A percentile compares a stretch with the other conserved stretches of the same genome.
These are phyloP conservation scores for Phellopilus nigrolimitatus DNA, from an alignment of 1,284 basidiomycete species.

Conservation along the genomic window DNA sequence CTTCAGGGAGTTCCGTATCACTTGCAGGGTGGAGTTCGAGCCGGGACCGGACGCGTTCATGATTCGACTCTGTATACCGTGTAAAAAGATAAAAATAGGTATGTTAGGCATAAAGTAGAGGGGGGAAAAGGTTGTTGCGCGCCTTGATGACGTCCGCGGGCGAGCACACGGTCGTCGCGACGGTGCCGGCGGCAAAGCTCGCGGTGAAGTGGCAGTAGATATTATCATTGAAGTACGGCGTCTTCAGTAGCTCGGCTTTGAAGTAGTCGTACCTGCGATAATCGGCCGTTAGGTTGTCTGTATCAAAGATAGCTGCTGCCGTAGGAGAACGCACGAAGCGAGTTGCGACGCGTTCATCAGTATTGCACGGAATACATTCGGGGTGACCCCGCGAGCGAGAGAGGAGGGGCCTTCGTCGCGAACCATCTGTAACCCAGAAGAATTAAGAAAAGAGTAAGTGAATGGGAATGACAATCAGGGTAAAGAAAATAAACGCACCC, in stretches of 20 bases:
- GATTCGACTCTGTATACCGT: slow-evolving; percentile 72
- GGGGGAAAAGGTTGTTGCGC: slow-evolving; percentile 25
- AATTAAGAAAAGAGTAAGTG: no score
- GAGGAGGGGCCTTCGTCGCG: slow-evolving; percentile 76
- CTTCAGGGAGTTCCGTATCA: slow-evolving; percentile 68
- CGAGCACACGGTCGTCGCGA: slow-evolving; percentile 91
- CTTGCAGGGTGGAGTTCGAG: slow-evolving; percentile 63
- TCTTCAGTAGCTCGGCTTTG: slow-evolving; percentile 74
- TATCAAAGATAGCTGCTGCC: neutral
- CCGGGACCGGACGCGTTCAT: slow-evolving; percentile 88
- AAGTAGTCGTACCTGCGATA: slow-evolving; percentile 85
- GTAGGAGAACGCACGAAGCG: slow-evolving; percentile 50
- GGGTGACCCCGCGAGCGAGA: slow-evolving; percentile 74
- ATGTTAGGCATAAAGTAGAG: neutral
- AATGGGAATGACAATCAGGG: no score
- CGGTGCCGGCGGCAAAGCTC: slow-evolving; percentile 84
- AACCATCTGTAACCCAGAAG: slow-evolving; percentile 57
- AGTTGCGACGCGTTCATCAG: slow-evolving; percentile 92
- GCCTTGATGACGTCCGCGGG: slow-evolving; percentile 90
- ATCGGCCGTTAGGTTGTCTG: no score
- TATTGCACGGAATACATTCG: slow-evolving; percentile 81
- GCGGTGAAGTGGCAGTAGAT: slow-evolving; percentile 80
- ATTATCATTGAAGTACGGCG: slow-evolving; percentile 71
- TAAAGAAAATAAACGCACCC: slow-evolving; percentile 62
- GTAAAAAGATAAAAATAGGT: neutral